Base-by-base conservation (phyloP, 2,329 filamentous ascomycete genomes). In the Exserohilum rostratum region DNA sequence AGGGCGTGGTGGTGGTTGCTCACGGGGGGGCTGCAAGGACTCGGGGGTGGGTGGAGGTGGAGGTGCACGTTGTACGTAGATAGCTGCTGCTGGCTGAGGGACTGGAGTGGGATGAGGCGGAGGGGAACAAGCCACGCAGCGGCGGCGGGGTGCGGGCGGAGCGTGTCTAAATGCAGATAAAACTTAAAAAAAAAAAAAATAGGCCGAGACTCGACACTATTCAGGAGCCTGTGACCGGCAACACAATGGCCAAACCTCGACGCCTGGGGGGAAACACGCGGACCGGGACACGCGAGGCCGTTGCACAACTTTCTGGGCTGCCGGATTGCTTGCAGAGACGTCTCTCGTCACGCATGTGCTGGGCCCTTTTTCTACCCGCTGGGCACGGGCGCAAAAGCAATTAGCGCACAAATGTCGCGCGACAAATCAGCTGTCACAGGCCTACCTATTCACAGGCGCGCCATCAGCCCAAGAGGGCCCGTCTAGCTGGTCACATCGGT, bases 311-410 rank as follows among this genome's bases (percentile, higher is more conserved):
- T 51, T 54, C 40, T 31, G 40, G 15, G 33, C 47, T 51, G 35
- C 18, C 30, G 34, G 15, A 37, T 27, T 42, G 20, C 52, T 55
- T 51, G 29, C 35, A 46, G 20, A 51, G 35, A 40, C 15, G 22
- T 25, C 15, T 18, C 29, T 42, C 40, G 30, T 34, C 29, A 29
- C 29, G 22, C 29, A 29, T 34, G 35, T 46, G 42, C 35, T 37
- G 25, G 29, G 42, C 49, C 46, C 22, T 25, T 34, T 39, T 48
- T 50, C 38, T 30, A 34, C 43, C 46, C 38, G 27, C 31, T n/a
- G 48, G 34, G 54, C 54, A 57, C 54, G 54, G 50, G 42, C 45
- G 50, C 54, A 38, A 49, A 53, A 55, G 44, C 47, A 49, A 53
- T 53, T 53, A 57, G 50, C 50, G 44, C 53, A 35, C 34, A 39